These are phyloP conservation scores for Hibiscus mutabilis DNA, from an alignment of 345 rosid genomes.

Conservation along the genomic window DNA sequence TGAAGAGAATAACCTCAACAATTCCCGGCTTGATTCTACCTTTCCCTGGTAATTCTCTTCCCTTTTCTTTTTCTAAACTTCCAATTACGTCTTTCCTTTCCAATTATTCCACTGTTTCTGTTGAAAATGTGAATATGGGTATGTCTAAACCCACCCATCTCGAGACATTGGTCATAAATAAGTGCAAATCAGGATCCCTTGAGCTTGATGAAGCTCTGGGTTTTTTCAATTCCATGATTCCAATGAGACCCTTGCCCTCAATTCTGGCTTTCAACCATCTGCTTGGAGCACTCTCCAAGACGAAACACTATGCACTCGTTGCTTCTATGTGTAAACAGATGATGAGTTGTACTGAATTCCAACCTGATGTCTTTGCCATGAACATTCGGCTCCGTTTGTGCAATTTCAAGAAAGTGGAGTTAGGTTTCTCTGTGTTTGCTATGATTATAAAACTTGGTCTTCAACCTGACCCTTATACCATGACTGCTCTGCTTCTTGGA, in stretches of 20 bases:
- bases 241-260: neutral
- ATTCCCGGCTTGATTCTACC: no score
- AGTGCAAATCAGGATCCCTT: neutral
- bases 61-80: no score
- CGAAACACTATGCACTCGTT: neutral
- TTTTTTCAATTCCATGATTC: neutral
- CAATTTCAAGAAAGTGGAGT: neutral
- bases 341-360: neutral
- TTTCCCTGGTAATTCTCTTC: no score
- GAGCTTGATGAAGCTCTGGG: neutral
- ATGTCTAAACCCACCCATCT: neutral
- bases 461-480: neutral
- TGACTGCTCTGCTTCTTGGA: neutral
- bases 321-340: constrained; percentile 1
- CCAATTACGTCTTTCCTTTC: no score
- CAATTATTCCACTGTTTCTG: neutral
- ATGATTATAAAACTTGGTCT: constrained; percentile 4
- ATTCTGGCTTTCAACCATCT: neutral
- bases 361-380: neutral
- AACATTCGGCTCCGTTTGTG: neutral
- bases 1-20: no score
- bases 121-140: neutral
- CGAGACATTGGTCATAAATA: neutral
- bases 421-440: neutral
- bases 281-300: neutral